phyloP scores from a whole-genome alignment of 2,329 filamentous ascomycete genomes.

The Xylariaceae sp. region DNA sequence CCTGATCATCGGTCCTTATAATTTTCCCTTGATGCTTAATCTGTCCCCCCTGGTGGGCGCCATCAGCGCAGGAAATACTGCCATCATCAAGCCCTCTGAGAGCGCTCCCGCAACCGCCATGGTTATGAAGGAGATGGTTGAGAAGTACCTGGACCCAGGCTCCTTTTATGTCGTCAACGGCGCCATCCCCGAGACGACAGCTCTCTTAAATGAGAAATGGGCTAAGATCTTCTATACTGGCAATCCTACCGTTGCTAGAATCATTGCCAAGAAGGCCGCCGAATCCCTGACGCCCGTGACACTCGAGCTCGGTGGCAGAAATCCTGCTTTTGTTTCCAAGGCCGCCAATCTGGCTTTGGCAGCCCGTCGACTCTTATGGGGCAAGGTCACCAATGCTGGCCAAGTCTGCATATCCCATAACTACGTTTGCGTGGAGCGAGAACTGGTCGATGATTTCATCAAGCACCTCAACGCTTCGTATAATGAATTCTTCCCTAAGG shows the following conservation, averaged over 20 bases:
- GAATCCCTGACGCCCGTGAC: conserved; percentile 85
- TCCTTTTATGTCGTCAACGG: conserved; percentile 84
- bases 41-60: conserved; percentile 84
- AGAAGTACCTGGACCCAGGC: conserved; percentile 75
- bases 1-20: conserved; percentile 90
- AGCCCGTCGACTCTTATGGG: conserved; percentile 85
- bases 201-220: conserved; percentile 87
- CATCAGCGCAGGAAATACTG: conserved; percentile 90
- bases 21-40: conserved; percentile 86
- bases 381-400: conserved; percentile 84
- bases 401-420: conserved; percentile 95
- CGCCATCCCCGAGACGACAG: conserved; percentile 78
- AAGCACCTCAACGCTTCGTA: conserved; percentile 74
- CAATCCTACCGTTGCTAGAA: conserved; percentile 77
- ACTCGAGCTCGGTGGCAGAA: conserved; percentile 89
- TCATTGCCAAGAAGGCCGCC: conserved; percentile 89
- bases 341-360: conserved; percentile 81
- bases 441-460: conserved; percentile 74
- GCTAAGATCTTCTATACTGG: conserved; percentile 99
- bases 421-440: conserved; percentile 84
- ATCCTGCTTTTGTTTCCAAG: conserved; percentile 90
- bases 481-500: conserved; percentile 83
- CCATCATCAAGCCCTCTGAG: conserved; percentile 90
- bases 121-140: conserved; percentile 79
- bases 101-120: conserved; percentile 76